Conservation (phyloP, 1,284 basidiomycete species). For the Athelia psychrophila region DNA sequence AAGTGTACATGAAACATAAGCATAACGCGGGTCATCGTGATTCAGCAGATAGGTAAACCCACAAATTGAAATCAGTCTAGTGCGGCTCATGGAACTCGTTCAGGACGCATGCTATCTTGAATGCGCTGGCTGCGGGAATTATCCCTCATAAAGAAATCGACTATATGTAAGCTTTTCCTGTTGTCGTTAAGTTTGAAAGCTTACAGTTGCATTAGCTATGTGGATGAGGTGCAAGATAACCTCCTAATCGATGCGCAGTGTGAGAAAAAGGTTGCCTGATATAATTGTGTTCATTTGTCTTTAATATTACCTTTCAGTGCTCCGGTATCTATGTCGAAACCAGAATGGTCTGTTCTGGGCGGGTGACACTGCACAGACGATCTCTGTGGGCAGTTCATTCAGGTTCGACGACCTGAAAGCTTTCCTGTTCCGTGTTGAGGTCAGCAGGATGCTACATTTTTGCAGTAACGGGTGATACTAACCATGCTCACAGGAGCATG, state of each 20-base stretch:
- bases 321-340: constrained; percentile 59
- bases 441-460: constrained; percentile 24
- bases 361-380: constrained; percentile 78
- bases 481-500: background rate
- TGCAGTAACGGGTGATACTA: too few relatives aligned
- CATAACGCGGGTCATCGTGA: constrained; percentile 47
- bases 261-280: constrained; percentile 31
- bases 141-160: constrained; percentile 25
- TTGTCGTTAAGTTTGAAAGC: background rate
- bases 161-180: constrained; percentile 43
- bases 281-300: background rate
- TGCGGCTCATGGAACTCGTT: background rate
- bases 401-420: constrained; percentile 71
- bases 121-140: constrained; percentile 24
- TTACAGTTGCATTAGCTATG: constrained; percentile 42
- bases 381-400: constrained; percentile 69
- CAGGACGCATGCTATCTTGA: constrained; percentile 53
- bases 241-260: constrained; percentile 62
- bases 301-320: constrained; percentile 38
- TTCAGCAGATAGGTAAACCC: constrained; percentile 56
- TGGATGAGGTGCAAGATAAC: constrained; percentile 76
- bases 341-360: constrained; percentile 74
- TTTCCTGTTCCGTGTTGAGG: constrained; percentile 60
- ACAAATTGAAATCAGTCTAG: background rate
- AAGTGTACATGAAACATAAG: constrained; percentile 50